Conservation (phyloP, 2,329 filamentous ascomycete genomes). For the Exophiala viscosa region DNA sequence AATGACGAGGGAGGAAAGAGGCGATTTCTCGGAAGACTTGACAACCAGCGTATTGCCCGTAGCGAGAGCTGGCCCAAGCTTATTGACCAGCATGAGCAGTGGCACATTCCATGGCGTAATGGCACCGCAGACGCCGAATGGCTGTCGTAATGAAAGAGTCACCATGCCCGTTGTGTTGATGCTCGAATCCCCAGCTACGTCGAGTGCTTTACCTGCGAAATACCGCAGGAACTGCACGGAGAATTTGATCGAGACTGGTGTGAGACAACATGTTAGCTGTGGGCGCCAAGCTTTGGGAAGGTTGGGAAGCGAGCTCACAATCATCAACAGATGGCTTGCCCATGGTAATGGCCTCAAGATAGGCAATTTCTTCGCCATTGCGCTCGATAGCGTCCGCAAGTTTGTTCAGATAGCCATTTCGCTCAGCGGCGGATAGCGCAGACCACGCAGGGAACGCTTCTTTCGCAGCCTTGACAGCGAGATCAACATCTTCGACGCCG, state of each 20-base stretch:
- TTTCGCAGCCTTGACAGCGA: constrained; percentile 32
- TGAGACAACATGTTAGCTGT: too few species aligned
- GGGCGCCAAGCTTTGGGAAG: too few species aligned
- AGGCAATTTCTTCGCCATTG: constrained; percentile 42
- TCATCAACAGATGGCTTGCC: constrained; percentile 48
- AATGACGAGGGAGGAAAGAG: constrained; percentile 50
- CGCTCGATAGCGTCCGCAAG: constrained; percentile 41
- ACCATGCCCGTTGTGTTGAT: constrained; percentile 70
- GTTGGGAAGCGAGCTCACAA: constrained; percentile 32
- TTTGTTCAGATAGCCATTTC: constrained; percentile 39
- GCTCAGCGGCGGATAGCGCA: constrained; percentile 41
- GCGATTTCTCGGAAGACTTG: constrained; percentile 46
- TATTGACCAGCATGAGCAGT: constrained; percentile 32
- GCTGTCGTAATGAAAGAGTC: constrained; percentile 73
- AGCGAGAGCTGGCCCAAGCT: constrained; percentile 55
- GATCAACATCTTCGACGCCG: constrained; percentile 33
- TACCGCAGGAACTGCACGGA: constrained; percentile 58
- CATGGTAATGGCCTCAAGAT: constrained; percentile 47
- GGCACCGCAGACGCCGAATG: constrained; percentile 71
- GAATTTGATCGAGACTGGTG: too few species aligned
- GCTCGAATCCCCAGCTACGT: constrained; percentile 77
- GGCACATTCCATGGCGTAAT: constrained; percentile 77
- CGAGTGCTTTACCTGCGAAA: constrained; percentile 80
- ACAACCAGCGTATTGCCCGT: constrained; percentile 55
- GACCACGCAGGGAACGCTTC: constrained; percentile 42